A percentile compares a stretch with the other conserved stretches of the same genome.
Conservation (phyloP, 345 rosid species). For the Eucalyptus coolabah region DNA sequence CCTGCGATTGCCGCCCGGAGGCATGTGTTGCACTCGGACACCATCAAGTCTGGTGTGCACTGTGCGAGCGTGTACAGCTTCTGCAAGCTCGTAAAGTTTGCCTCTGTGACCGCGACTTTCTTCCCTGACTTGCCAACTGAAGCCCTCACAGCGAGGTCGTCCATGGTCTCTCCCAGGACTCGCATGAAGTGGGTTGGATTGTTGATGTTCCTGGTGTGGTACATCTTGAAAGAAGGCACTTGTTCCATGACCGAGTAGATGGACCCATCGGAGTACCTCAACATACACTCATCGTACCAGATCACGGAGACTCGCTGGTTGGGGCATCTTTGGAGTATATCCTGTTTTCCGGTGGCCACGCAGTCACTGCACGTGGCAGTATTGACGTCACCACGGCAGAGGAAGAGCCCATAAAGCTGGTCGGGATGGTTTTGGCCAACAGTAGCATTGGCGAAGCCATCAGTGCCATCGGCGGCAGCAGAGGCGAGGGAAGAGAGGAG, state of each 20-base stretch:
- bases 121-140: background rate
- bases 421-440: background rate
- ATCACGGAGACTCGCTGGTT: background rate
- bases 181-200: background rate
- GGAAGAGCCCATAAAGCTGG: conserved; percentile 5
- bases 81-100: background rate
- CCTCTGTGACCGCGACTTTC: conserved; percentile 14
- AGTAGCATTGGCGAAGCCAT: conserved; percentile 2
- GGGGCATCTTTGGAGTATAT: conserved; percentile 1
- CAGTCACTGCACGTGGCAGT: conserved; percentile 3
- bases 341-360: background rate
- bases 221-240: fast-evolving
- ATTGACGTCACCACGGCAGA: conserved; percentile 12
- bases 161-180: background rate
- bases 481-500: conserved; percentile 3
- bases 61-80: conserved; percentile 27
- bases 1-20: background rate
- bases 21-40: background rate
- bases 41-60: conserved; percentile 42
- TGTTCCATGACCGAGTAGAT: background rate
- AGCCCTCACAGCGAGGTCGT: background rate
- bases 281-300: conserved; percentile 22
- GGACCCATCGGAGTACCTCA: conserved; percentile 20
- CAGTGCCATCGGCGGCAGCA: background rate
- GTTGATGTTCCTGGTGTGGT: background rate